Evolutionary conservation across 495 filamentous ascomycete species (phyloP).

Genomic region (Talaromyces nanjingensis): DNA sequence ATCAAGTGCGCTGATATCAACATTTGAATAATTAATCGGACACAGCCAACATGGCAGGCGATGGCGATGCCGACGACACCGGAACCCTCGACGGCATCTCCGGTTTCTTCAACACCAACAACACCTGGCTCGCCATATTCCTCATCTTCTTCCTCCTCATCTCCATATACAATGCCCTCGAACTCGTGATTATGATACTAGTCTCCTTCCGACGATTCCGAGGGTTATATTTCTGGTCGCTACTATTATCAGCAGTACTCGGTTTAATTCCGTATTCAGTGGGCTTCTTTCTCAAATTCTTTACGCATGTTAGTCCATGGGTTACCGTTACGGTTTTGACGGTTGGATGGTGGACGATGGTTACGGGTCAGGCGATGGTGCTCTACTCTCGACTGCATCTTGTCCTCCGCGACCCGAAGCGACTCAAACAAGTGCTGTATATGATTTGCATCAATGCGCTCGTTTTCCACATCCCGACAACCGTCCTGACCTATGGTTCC

Average conservation of each 20-base stretch:
- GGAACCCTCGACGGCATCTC: conserved; percentile 30
- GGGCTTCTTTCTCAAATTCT: conserved; percentile 47
- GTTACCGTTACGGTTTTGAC: conserved; percentile 39
- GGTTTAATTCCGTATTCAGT: conserved; percentile 44
- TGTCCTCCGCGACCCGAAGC: conserved; percentile 37
- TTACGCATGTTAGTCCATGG: conserved; percentile 25
- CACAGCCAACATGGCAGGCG: background rate
- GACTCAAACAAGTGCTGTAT: conserved; percentile 30
- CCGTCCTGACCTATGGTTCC: conserved; percentile 41
- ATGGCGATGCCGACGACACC: background rate
- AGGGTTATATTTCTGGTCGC: conserved; percentile 49
- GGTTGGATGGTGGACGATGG: conserved; percentile 48
- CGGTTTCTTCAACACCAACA: conserved; percentile 23
- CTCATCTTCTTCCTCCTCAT: conserved; percentile 40
- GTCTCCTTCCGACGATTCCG: conserved; percentile 45
- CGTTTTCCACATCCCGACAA: conserved; percentile 42
- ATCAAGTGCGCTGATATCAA: background rate
- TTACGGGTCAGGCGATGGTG: conserved; percentile 45
- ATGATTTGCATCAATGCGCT: conserved; percentile 41
- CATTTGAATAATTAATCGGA: background rate
- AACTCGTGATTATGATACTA: conserved; percentile 42
- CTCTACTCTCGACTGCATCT: conserved; percentile 46
- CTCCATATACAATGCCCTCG: conserved; percentile 44
- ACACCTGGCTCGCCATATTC: conserved; percentile 23
- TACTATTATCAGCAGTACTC: conserved; percentile 37